A percentile compares a stretch with the other conserved stretches of the same genome.
Conservation (phyloP, 768 basidiomycete genomes). For the Lactarius deliciosus region DNA sequence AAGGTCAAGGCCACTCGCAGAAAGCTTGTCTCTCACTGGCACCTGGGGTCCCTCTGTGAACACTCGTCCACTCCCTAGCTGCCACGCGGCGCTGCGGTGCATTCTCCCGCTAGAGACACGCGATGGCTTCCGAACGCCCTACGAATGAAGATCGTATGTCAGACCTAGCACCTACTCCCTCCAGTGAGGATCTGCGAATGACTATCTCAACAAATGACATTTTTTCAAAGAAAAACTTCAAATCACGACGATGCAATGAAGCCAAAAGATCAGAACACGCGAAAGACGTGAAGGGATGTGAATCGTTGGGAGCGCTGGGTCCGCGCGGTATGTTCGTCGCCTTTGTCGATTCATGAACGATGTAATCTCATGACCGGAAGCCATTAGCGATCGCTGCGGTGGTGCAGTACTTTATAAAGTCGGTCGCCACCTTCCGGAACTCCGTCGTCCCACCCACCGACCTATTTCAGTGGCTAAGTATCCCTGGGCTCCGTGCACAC, state of each 20-base stretch:
- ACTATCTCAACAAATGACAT: not conserved
- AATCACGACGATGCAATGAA: not conserved
- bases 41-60: not conserved
- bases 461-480: not conserved
- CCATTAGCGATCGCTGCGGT: not conserved
- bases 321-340: not conserved
- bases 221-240: not conserved
- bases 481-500: constrained; percentile 1
- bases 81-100: not conserved
- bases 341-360: not conserved
- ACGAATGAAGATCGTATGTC: not conserved
- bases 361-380: not conserved
- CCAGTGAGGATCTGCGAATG: not conserved
- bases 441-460: not conserved
- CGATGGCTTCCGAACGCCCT: not conserved
- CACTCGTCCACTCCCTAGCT: not conserved
- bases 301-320: not conserved
- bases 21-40: not conserved
- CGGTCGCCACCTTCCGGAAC: not conserved
- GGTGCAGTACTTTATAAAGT: not conserved
- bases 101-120: not conserved
- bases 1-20: not conserved
- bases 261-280: not conserved
- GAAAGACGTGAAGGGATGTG: not conserved
- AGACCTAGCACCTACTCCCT: not conserved